phyloP scores from a whole-genome alignment of 106 monocot species.

The Allium fistulosum region DNA sequence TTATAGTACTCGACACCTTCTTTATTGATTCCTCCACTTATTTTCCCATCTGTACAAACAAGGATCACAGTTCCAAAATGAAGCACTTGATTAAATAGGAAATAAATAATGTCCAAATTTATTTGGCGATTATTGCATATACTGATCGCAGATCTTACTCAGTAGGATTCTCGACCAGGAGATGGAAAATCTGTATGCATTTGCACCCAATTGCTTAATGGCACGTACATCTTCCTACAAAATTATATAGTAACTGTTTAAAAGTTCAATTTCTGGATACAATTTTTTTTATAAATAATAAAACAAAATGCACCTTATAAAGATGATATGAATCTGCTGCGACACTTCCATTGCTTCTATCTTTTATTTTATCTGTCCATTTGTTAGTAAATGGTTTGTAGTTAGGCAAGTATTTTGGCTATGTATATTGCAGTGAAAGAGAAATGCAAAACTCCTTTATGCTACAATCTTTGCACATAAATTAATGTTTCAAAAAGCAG shows the following conservation, averaged over 20 bases:
- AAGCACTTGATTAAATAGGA: neutral
- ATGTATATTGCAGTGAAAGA: neutral
- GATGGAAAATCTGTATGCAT: slow-evolving; percentile 20
- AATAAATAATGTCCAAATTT: no score
- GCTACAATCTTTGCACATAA: neutral
- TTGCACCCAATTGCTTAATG: neutral
- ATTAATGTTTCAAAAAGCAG: neutral
- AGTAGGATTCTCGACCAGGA: slow-evolving; percentile 18
- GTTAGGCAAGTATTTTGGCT: neutral
- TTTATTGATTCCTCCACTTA: slow-evolving; percentile 1
- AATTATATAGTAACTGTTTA: neutral
- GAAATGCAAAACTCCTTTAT: neutral
- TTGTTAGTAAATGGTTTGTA: neutral
- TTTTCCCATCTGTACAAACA: slow-evolving; percentile 2
- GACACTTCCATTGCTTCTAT: slow-evolving; percentile 6
- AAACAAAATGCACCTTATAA: slow-evolving; percentile 3
- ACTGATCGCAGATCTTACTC: neutral
- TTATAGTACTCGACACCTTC: slow-evolving; percentile 7
- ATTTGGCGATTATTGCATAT: neutral
- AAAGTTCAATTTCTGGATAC: no score
- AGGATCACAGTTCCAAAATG: neutral
- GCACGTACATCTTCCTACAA: slow-evolving; percentile 14
- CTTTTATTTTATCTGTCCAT: slow-evolving; percentile 2
- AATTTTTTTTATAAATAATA: no score
- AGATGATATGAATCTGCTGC: slow-evolving; percentile 5